These are phyloP conservation scores for Penicillium corylophilum DNA, from an alignment of 2,329 filamentous ascomycete genomes.

Conservation along the genomic window DNA sequence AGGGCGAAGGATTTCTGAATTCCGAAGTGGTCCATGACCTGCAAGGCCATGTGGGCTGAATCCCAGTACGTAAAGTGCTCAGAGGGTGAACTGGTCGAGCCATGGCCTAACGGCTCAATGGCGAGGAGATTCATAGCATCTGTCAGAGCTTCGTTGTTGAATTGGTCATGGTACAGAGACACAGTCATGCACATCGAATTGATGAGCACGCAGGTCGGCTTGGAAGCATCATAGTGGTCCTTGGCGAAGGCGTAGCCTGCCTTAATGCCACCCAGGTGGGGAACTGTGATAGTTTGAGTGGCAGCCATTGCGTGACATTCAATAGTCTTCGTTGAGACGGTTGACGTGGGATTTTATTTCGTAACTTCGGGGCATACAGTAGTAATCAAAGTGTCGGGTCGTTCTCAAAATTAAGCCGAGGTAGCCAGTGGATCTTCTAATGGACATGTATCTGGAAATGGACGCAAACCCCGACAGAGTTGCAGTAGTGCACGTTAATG, in stretches of 20 bases:
- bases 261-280: conserved; percentile 52
- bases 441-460: background rate
- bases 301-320: conserved; percentile 17
- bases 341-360: background rate
- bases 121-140: conserved; percentile 50
- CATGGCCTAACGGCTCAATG: conserved; percentile 55
- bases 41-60: conserved; percentile 51
- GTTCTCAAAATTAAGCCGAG: background rate
- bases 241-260: conserved; percentile 49
- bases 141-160: conserved; percentile 33
- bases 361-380: background rate
- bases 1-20: conserved; percentile 49
- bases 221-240: conserved; percentile 47
- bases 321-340: background rate
- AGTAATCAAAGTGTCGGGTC: background rate
- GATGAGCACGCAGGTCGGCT: conserved; percentile 53
- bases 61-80: conserved; percentile 57
- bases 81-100: conserved; percentile 44
- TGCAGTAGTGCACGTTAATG: background rate
- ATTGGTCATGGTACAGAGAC: conserved; percentile 45
- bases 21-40: conserved; percentile 53
- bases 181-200: conserved; percentile 52
- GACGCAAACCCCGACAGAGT: background rate
- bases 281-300: conserved; percentile 41
- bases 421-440: background rate